These are phyloP conservation scores for Dendryphion nanum DNA, from an alignment of 2,329 filamentous ascomycete genomes.

Conservation along the genomic window DNA sequence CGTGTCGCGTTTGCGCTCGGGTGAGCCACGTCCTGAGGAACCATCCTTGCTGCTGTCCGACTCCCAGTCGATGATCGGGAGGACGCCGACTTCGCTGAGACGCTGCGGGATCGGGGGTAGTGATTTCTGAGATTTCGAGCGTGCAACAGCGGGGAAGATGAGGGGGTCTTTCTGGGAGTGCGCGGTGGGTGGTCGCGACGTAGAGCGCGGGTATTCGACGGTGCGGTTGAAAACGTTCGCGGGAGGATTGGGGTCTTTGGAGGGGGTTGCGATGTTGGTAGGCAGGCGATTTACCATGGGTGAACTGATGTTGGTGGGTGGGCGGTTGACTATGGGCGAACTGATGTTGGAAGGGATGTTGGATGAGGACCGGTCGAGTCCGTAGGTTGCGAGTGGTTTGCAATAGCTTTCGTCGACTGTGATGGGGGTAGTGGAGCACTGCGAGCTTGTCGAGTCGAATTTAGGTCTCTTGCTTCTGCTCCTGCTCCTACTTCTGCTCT, in stretches of 20 bases:
- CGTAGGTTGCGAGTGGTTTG: constrained; percentile 26
- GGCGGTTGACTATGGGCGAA: constrained; percentile 3
- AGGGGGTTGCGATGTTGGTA: constrained; percentile 13
- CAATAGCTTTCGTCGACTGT: constrained; percentile 16
- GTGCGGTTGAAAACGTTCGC: constrained; percentile 26
- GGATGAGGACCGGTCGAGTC: constrained; percentile 23
- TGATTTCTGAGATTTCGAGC: constrained; percentile 2
- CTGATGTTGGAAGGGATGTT: too few relatives aligned
- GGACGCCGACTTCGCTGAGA: constrained; percentile 15
- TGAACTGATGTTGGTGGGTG: constrained; percentile 19
- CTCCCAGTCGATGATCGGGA: constrained; percentile 23
- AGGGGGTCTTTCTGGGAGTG: constrained; percentile 3
- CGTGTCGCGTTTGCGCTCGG: constrained; percentile 16
- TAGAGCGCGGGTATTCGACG: constrained; percentile 15
- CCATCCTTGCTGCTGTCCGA: constrained; percentile 16
- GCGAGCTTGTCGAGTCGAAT: constrained; percentile 7
- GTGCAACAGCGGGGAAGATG: not conserved
- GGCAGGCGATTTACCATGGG: constrained; percentile 18
- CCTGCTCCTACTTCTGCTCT: too few relatives aligned
- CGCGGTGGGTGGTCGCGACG: constrained; percentile 8
- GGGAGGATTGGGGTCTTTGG: constrained; percentile 9
- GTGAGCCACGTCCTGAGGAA: constrained; percentile 10
- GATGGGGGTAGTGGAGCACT: constrained; percentile 10
- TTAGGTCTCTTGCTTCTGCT: constrained; percentile 6
- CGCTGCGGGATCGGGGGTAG: constrained; percentile 15